phyloP scores from a whole-genome alignment of 129 eudicot species.

The Lonicera japonica region DNA sequence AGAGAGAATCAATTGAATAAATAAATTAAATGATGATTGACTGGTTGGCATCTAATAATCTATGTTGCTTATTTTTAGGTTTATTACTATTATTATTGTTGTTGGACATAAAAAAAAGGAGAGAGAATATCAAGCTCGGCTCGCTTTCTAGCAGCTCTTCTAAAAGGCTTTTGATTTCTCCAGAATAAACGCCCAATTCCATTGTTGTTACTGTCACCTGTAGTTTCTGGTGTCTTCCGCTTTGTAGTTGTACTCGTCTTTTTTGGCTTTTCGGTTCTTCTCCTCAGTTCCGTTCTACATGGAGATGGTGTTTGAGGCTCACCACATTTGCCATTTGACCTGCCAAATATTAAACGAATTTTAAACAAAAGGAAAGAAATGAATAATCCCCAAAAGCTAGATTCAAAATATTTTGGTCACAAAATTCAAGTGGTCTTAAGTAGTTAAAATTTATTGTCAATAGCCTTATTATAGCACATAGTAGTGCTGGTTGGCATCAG shows the following conservation, averaged over 20 bases:
- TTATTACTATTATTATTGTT: constrained; percentile 10
- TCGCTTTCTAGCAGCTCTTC: constrained; percentile 75
- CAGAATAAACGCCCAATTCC: constrained; percentile 59
- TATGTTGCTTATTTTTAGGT: constrained; percentile 13
- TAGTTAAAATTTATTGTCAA: too few species aligned
- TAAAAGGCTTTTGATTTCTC: constrained; percentile 79
- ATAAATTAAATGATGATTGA: constrained; percentile 39
- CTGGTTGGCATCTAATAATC: too few species aligned
- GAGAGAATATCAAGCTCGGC: constrained; percentile 53
- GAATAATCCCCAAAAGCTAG: too few species aligned
- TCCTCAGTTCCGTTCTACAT: constrained; percentile 43
- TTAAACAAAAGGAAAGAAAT: neutral
- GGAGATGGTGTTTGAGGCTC: constrained; percentile 95
- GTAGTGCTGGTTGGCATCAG: too few species aligned
- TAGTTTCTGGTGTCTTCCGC: constrained; percentile 12
- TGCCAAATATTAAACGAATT: constrained; percentile 14
- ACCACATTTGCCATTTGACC: constrained; percentile 50
- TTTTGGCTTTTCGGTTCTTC: constrained; percentile 29
- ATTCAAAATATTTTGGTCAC: too few species aligned
- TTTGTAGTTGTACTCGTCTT: constrained; percentile 25
- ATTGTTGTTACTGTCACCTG: constrained; percentile 26
- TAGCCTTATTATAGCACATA: too few species aligned
- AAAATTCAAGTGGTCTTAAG: too few species aligned
- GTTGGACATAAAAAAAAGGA: constrained; percentile 52
- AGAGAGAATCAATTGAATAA: constrained; percentile 17